Base-by-base conservation (phyloP, 495 filamentous ascomycete species). In the Poronia punctata region DNA sequence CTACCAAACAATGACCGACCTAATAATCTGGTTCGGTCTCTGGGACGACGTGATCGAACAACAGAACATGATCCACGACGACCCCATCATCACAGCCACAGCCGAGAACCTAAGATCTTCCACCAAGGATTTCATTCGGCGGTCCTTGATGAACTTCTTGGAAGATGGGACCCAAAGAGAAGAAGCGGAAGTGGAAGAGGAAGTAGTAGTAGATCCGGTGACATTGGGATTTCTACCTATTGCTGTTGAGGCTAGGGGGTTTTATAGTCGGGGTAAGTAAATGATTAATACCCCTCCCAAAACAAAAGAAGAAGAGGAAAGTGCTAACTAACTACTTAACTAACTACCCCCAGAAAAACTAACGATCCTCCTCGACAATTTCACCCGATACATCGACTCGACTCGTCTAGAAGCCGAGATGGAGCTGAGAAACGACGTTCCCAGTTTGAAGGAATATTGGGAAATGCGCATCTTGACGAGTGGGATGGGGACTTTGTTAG, bases 401-500 rank as follows among this genome's bases (percentile, higher is more conserved):
- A 56, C 50, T 1, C 23, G 16, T 5, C 43, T 56, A 8, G 53
- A 56, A 34, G 53, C 50, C 12, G 40, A 56, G 35, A 44, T 40
- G 21, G 50, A 56, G 22, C 36, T 12, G 14, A 50, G 46, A 31
- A 40, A 39, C 5, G 49, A 36, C 8, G 31, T 56, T 3, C 53
- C 53, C 4, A 50, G 28, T 12, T 26, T 56, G 29, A 50, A 50
- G 26, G 49, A 40, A 18, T 56, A 56, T 30, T 56, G 53, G 53
- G 40, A 53, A 30, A 46, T 56, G 8, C 48, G 53, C 20, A 48
- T 45, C 11, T 23, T 56, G 35, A 56, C 53, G 11, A 56, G 53
- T n/a, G 53, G 53, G 6, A 56, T 56, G 50, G 43, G 50, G 6
- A 28, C 38, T 5, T 11, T 56, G 20, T 46, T 56, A 15, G 30